These are phyloP conservation scores for Ustilago xerochloae DNA, from an alignment of 1,284 basidiomycete species.

Conservation along the genomic window DNA sequence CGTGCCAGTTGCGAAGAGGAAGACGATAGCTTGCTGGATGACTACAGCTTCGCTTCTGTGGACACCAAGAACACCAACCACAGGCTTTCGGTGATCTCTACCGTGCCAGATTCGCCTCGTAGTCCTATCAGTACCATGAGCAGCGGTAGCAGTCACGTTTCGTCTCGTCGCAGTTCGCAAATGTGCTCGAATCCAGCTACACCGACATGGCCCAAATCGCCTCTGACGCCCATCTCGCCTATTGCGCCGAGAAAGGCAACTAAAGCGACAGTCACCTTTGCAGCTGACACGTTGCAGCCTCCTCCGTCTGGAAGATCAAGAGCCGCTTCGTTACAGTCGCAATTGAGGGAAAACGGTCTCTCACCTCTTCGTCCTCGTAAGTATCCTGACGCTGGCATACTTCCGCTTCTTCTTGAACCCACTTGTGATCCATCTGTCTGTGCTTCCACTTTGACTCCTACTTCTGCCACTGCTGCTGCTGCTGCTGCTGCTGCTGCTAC, in stretches of 20 bases:
- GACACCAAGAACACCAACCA: constrained; percentile 32
- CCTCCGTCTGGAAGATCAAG: constrained; percentile 7
- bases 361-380: constrained; percentile 22
- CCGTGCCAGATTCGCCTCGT: constrained; percentile 19
- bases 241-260: constrained; percentile 2
- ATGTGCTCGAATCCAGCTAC: constrained; percentile 20
- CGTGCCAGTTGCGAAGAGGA: constrained; percentile 19
- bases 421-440: background rate
- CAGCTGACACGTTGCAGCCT: constrained; percentile 13
- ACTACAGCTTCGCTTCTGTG: constrained; percentile 34
- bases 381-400: constrained; percentile 4
- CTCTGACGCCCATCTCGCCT: constrained; percentile 28
- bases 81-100: constrained; percentile 15
- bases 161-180: constrained; percentile 37
- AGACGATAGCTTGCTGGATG: constrained; percentile 35
- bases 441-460: constrained; percentile 2
- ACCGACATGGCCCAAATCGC: constrained; percentile 40
- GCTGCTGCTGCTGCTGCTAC: constrained; percentile 2
- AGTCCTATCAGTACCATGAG: constrained; percentile 20
- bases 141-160: constrained; percentile 10
- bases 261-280: constrained; percentile 27
- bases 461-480: constrained; percentile 10
- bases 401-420: background rate
- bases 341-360: constrained; percentile 7
- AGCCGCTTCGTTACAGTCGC: constrained; percentile 22